A percentile compares a stretch with the other conserved stretches of the same genome.
These are phyloP conservation scores for Dalbergia oliveri DNA, from an alignment of 306 rosid genomes.

Conservation along the genomic window DNA sequence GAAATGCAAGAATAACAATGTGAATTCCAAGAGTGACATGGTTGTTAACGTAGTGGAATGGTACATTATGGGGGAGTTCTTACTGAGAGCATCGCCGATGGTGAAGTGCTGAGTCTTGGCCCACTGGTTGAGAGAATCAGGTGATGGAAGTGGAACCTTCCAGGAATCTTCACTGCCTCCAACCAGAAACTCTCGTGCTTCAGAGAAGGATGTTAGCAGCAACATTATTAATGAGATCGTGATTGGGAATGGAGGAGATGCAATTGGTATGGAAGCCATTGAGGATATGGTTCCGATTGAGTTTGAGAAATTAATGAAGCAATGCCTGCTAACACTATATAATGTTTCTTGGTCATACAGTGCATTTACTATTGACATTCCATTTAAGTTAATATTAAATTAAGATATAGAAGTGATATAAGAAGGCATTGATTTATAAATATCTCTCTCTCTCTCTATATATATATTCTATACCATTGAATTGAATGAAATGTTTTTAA, in stretches of 20 bases:
- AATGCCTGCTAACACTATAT: not conserved
- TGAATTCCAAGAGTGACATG: not conserved
- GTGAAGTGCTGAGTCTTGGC: conserved; percentile 41
- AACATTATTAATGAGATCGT: not conserved
- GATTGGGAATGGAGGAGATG: not conserved
- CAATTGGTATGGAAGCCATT: conserved; percentile 42
- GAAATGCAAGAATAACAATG: not conserved
- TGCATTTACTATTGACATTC: too few species aligned
- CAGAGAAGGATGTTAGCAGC: conserved; percentile 5
- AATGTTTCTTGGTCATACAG: too few species aligned
- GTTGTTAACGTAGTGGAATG: too few species aligned
- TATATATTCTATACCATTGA: too few species aligned
- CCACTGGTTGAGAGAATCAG: conserved; percentile 45
- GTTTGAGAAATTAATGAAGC: not conserved
- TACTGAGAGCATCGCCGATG: conserved; percentile 54
- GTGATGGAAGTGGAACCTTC: conserved; percentile 43
- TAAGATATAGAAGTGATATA: too few species aligned
- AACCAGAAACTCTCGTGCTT: conserved; percentile 43
- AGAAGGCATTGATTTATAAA: not conserved
- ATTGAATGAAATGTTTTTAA: too few species aligned
- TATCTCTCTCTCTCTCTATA: too few species aligned
- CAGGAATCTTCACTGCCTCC: conserved; percentile 41
- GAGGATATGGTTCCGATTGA: not conserved
- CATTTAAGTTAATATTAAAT: too few species aligned
- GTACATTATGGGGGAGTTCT: not conserved